Evolutionary conservation across 768 basidiomycete species (phyloP).

Genomic region (Plicaturopsis crispa): DNA sequence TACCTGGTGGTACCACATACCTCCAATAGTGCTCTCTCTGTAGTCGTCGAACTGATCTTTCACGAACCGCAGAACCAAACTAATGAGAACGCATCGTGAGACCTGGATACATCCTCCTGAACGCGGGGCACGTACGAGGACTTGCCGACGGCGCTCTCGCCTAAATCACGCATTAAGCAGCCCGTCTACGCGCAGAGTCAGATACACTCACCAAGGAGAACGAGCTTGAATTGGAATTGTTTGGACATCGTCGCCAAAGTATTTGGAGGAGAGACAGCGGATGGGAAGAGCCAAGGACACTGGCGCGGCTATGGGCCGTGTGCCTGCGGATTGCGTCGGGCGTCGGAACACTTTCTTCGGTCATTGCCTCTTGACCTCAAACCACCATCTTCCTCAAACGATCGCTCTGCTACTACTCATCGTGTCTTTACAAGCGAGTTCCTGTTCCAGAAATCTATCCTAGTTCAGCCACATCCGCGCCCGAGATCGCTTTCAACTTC

Average conservation of each 20-base stretch:
- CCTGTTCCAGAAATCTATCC: no score
- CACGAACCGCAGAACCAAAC: slow-evolving; percentile 92
- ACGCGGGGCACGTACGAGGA: slow-evolving; percentile 50
- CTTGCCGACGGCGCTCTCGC: slow-evolving; percentile 98
- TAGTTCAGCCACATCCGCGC: no score
- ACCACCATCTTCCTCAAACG: slow-evolving; percentile 28
- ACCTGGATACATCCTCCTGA: neutral
- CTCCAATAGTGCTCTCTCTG: slow-evolving; percentile 90
- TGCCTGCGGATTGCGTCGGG: neutral
- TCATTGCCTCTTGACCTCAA: slow-evolving; percentile 15
- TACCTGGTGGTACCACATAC: slow-evolving; percentile 26
- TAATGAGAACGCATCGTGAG: slow-evolving; percentile 28
- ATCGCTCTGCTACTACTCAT: slow-evolving; percentile 9
- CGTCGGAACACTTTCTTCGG: slow-evolving; percentile 22
- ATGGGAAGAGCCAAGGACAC: slow-evolving; percentile 9
- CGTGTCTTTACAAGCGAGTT: slow-evolving; percentile 6
- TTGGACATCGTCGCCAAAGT: slow-evolving; percentile 66
- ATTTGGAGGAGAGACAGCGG: no score
- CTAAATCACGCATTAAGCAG: slow-evolving; percentile 31
- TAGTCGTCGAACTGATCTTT: slow-evolving; percentile 96
- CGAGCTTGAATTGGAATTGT: slow-evolving; percentile 94
- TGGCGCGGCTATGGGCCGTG: slow-evolving; percentile 13
- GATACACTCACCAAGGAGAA: slow-evolving; percentile 70
- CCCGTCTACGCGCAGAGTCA: neutral
- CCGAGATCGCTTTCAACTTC: no score